Base-by-base conservation (phyloP, 2,329 filamentous ascomycete genomes). In the Monilinia aucupariae region DNA sequence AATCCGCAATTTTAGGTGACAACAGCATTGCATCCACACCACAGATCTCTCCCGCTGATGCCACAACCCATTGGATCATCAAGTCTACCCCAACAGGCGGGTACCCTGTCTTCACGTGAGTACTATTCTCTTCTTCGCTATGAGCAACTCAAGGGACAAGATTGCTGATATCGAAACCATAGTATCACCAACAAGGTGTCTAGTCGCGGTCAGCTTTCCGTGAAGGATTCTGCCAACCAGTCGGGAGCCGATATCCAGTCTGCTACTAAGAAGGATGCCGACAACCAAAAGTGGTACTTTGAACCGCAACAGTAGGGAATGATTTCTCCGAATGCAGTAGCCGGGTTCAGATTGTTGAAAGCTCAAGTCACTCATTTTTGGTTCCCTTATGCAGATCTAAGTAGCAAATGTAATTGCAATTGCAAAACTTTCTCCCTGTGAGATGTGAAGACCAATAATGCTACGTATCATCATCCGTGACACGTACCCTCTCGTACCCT, bases 261-360 rank as follows among this genome's bases (percentile, higher is more conserved):
- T 15, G 43, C 45, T 17, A 15, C 45, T 17, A 6, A 34, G 47
- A 5, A 51, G 9, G 34, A 22, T 51, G 45, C 7, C 9, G 56
- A 59, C 13, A 59, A 59, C 32, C 56, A 59, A 15, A 59, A 59
- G 27, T 59, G 56, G 56, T 59, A 59, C 7, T 49, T 59, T 12
- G 56, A 59, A 15, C 37, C 12, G 9, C 56, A 15, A 20, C 34
- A 37, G 32, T 51, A 39, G 15, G 50, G 20, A 2, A 12, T 0
- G 34, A 12, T 13, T 37, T 5, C 7, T 58, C 20, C 17, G 13
- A 2, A 25, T 5, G 30, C 4, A 6, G 20, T 25, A 37, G 8
- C 30, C 20, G 15, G 12, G 17, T 34, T 58, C 27, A 12, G 30
- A 20, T 12, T 7, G 13, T 8, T 8, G 30, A 15, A 15, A 25